Evolutionary conservation across 306 rosid species (phyloP).

Genomic region (Adenanthera pavonina): DNA sequence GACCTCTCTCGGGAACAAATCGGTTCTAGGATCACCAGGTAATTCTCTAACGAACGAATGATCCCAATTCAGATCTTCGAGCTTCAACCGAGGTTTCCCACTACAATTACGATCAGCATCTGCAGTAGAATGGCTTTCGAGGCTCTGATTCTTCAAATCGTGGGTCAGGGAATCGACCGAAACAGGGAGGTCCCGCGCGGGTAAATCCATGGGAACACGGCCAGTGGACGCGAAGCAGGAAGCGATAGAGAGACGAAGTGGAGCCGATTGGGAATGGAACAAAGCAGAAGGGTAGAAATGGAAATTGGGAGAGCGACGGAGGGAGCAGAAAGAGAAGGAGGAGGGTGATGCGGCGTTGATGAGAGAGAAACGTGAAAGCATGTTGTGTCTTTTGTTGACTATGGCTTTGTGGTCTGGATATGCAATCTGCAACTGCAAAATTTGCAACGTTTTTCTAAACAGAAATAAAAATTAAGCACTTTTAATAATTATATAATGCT

Average conservation of each 20-base stretch:
- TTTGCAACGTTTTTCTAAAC: background rate
- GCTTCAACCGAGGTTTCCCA: constrained; percentile 42
- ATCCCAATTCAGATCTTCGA: constrained; percentile 92
- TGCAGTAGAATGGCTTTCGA: constrained; percentile 5
- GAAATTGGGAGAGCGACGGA: constrained; percentile 45
- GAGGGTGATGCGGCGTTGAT: constrained; percentile 42
- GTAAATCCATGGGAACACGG: constrained; percentile 62
- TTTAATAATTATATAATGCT: no score
- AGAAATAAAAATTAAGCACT: background rate
- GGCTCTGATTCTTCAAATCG: constrained; percentile 68
- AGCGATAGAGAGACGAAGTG: constrained; percentile 31
- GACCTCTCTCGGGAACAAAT: constrained; percentile 81
- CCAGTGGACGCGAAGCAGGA: constrained; percentile 40
- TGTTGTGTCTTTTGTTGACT: constrained; percentile 1
- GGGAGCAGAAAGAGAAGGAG: constrained; percentile 35
- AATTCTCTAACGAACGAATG: constrained; percentile 73
- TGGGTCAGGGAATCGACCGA: constrained; percentile 74
- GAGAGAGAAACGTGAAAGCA: constrained; percentile 47
- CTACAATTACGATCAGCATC: constrained; percentile 12
- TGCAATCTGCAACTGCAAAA: constrained; percentile 15
- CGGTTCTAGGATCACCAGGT: constrained; percentile 83
- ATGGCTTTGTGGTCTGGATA: background rate
- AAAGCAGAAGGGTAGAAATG: constrained; percentile 40
- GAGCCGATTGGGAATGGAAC: background rate
- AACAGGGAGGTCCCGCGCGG: constrained; percentile 46